Evolutionary conservation across 2,329 filamentous ascomycete genomes (phyloP).

Genomic region (Epichloe sibirici): DNA sequence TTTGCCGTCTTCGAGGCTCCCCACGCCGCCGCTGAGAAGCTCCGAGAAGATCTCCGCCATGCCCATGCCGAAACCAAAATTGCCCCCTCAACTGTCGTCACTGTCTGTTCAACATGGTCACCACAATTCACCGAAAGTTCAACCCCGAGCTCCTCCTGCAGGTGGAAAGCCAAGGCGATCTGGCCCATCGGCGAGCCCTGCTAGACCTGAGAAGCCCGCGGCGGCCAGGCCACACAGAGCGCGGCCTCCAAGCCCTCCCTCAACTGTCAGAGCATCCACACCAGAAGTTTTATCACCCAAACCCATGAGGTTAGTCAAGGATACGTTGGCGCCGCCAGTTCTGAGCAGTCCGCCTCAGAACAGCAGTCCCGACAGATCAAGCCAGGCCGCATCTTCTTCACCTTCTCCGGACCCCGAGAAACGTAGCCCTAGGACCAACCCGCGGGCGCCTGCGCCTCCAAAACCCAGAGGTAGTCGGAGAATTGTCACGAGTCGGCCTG

Average conservation of each 20-base stretch:
- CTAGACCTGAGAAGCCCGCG: background rate
- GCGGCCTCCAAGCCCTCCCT: slow-evolving; percentile 11
- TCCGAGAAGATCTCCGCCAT: slow-evolving; percentile 4
- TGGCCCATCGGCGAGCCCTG: background rate
- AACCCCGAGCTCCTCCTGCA: background rate
- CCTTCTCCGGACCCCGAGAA: slow-evolving; percentile 20
- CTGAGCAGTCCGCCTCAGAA: background rate
- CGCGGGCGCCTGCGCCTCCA: slow-evolving; percentile 25
- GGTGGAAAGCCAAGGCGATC: background rate
- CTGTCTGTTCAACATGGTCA: background rate
- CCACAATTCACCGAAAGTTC: background rate
- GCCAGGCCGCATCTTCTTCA: slow-evolving; percentile 11
- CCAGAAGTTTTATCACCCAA: slow-evolving; percentile 20
- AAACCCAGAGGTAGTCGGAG: slow-evolving; percentile 19
- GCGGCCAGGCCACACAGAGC: slow-evolving; percentile 10
- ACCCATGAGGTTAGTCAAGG: slow-evolving; percentile 20
- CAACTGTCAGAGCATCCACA: slow-evolving; percentile 10
- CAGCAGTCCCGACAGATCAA: slow-evolving; percentile 4
- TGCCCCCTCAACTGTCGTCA: slow-evolving; percentile 7
- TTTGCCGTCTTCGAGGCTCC: background rate
- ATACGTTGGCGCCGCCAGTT: slow-evolving; percentile 15
- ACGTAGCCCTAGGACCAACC: slow-evolving; percentile 9
- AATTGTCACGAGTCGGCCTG: slow-evolving; percentile 1
- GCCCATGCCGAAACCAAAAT: slow-evolving; percentile 10
- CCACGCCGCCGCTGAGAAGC: slow-evolving; percentile 1